Evolutionary conservation across 768 basidiomycete genomes (phyloP).

Genomic region (Crepidotus variabilis): DNA sequence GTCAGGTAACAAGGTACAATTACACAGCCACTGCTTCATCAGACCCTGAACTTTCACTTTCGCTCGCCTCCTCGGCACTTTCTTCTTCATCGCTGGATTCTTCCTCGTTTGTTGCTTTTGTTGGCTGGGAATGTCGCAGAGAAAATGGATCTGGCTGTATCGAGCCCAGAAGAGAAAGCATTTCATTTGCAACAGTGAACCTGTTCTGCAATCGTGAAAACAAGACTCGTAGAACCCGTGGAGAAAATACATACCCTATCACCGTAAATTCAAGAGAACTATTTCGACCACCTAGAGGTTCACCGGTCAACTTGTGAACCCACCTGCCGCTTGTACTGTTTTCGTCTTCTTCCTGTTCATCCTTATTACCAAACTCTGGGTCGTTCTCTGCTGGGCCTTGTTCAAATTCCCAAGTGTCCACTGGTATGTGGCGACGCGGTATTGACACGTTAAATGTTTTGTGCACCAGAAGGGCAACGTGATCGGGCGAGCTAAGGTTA

Average conservation of each 20-base stretch:
- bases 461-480: slow-evolving; percentile 85
- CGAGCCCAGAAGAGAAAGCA: slow-evolving; percentile 87
- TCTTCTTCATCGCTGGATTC: slow-evolving; percentile 14
- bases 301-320: slow-evolving; percentile 70
- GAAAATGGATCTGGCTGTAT: slow-evolving; percentile 76
- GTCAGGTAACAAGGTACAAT: slow-evolving; percentile 6
- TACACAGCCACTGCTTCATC: slow-evolving; percentile 22
- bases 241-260: slow-evolving; percentile 59
- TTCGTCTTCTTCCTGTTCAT: slow-evolving; percentile 21
- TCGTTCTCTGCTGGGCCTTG: slow-evolving; percentile 81
- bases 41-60: slow-evolving; percentile 10
- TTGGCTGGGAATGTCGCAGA: slow-evolving; percentile 42
- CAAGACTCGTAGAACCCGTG: not conserved
- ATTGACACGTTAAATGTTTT: slow-evolving; percentile 95
- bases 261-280: slow-evolving; percentile 81
- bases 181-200: slow-evolving; percentile 86
- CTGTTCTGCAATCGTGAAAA: slow-evolving; percentile 34
- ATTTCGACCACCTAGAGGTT: slow-evolving; percentile 62
- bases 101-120: slow-evolving; percentile 14
- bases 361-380: slow-evolving; percentile 54
- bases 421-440: slow-evolving; percentile 86
- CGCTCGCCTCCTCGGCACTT: slow-evolving; percentile 17
- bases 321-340: slow-evolving; percentile 64
- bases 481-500: slow-evolving; percentile 87
- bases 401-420: slow-evolving; percentile 79